A percentile compares a stretch with the other conserved stretches of the same genome.
These are phyloP conservation scores for Candida sp. DNA, from an alignment of 1,139 yeast genomes.

Conservation along the genomic window DNA sequence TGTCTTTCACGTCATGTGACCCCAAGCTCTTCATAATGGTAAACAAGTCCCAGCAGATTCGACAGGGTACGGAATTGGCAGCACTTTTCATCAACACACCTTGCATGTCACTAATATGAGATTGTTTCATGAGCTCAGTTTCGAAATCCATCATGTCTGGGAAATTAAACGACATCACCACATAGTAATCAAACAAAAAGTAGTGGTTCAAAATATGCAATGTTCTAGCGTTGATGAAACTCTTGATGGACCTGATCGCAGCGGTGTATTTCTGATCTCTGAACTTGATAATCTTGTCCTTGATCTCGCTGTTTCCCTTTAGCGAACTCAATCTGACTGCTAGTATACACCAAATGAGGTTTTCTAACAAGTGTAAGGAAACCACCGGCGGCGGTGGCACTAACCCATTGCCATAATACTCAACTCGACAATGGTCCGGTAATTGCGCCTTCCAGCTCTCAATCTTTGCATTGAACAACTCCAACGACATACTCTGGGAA, in stretches of 20 bases:
- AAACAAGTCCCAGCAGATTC: constrained; percentile 21
- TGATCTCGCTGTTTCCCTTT: constrained; percentile 11
- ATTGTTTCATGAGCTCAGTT: constrained; percentile 11
- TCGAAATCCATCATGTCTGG: constrained; percentile 23
- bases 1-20: neutral
- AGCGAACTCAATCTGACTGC: constrained; percentile 21
- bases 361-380: constrained; percentile 18
- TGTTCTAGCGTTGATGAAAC: constrained; percentile 14
- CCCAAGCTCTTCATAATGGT: constrained; percentile 16
- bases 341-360: constrained; percentile 23
- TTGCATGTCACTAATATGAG: constrained; percentile 15
- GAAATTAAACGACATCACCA: constrained; percentile 22
- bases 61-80: constrained; percentile 18
- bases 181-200: constrained; percentile 23
- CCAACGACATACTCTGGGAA: constrained; percentile 17
- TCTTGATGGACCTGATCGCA: constrained; percentile 17
- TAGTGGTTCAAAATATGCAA: constrained; percentile 15
- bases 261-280: constrained; percentile 21
- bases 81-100: constrained; percentile 15
- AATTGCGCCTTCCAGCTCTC: constrained; percentile 16
- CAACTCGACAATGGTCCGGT: constrained; percentile 20
- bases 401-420: constrained; percentile 6
- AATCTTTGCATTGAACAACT: constrained; percentile 18
- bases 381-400: constrained; percentile 19
- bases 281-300: constrained; percentile 16